Evolutionary conservation across 2,329 filamentous ascomycete species (phyloP), one percentile per base, ranked within the genome.

Genomic region (Boeremia lycopersici): DNA sequence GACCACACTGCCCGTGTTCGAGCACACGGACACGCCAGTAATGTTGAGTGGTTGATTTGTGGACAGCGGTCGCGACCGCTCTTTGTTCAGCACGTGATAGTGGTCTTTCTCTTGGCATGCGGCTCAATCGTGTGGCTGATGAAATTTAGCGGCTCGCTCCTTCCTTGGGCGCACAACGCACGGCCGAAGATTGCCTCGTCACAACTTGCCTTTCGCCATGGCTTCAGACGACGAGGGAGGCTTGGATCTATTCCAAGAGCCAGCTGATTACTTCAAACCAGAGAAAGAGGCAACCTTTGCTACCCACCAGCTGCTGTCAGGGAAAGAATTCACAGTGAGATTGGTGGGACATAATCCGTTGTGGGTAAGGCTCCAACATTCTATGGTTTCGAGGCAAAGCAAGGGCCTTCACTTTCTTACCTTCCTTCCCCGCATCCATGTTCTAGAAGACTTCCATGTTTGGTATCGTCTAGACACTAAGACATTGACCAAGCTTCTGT

Each of bases 281-380:
- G 87, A 91, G 41, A 89, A 90, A 42, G 84, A 88, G 42, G 86
- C 91, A 7, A 93, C 89, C 2, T 86, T 84, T 58, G 86, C 89
- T 59, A 82, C 85, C 38, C 89, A 96, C 78, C 84, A 81, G 19
- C 84, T 93, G 71, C 78, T 84, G 52, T 85, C 84, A 31, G 90
- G 89, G 56, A 74, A 85, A 60, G 78, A 79, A 26, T 78, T 96
- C 61, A 85, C 80, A 45, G 83, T 96, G 60, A 86, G 90, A 66
- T 85, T 97, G 11, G 90, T 96, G 39, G 93, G 93, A 56, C 87
- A 90, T 75, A 93, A 90, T 79, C 90, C 92, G 23, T 84, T 96
- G 12, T 96, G 96, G 85, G 85, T 87, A 84, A 76, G 77, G 56
- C 45, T 44, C 47, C 51, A 57, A 48, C 39, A 28, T 38, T 25